Percentiles rank a stretch among this genome's conserved stretches.
Conservation (phyloP, 2,329 filamentous ascomycete genomes). For the Paecilomyces fulvus region DNA sequence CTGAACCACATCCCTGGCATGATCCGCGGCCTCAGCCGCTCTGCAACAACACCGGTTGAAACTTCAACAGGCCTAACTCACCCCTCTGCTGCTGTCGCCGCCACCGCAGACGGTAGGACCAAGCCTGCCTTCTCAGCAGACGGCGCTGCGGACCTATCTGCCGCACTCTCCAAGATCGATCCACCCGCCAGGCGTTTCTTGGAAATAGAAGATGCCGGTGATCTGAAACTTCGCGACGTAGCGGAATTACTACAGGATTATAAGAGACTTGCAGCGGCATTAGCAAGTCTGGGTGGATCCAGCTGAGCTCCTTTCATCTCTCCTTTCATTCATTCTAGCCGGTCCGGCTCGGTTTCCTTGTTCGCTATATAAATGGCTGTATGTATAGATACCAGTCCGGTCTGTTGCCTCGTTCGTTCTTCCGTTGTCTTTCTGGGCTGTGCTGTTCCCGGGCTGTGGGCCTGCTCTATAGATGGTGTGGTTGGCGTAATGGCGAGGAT, state of each 20-base stretch:
- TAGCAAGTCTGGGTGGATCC: slow-evolving; percentile 42
- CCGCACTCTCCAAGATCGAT: slow-evolving; percentile 20
- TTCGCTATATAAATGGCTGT: not conserved
- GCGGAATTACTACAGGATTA: slow-evolving; percentile 66
- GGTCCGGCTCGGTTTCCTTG: not conserved
- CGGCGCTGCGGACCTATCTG: slow-evolving; percentile 10
- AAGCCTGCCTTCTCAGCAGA: slow-evolving; percentile 11
- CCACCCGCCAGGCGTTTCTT: slow-evolving; percentile 67
- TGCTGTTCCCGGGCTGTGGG: not conserved
- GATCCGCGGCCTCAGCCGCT: slow-evolving; percentile 64
- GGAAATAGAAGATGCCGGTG: slow-evolving; percentile 60
- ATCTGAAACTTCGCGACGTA: slow-evolving; percentile 66
- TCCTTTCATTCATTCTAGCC: not conserved
- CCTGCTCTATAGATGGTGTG: not conserved
- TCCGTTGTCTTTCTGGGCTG: not conserved
- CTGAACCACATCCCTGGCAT: slow-evolving; percentile 71
- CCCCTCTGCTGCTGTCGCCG: slow-evolving; percentile 31
- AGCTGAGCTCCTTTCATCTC: not conserved
- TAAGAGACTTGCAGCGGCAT: slow-evolving; percentile 56
- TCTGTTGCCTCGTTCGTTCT: not conserved
- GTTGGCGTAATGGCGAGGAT: not conserved
- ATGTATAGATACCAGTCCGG: not conserved
- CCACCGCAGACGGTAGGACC: slow-evolving; percentile 33
- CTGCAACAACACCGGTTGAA: slow-evolving; percentile 3
- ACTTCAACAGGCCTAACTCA: not conserved